Base-by-base conservation (phyloP, 176 grass and related monocot genomes). In the Phragmites australis region DNA sequence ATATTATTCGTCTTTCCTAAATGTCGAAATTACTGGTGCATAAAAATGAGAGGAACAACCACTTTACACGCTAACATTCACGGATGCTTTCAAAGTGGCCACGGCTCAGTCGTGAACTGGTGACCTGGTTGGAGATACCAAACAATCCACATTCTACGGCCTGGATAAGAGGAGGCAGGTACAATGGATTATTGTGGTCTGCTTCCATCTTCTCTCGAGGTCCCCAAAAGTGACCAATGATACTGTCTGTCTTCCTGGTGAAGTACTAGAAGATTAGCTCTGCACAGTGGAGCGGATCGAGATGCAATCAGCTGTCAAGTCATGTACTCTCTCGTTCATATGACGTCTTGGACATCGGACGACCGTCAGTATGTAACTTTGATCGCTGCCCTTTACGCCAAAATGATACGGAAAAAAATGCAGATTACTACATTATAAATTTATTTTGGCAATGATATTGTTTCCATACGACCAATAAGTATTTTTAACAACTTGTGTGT, bases 161-260 rank as follows among this genome's bases (percentile, higher is more conserved):
- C 40, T 40, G 77, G 82, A 77, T 89, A 85, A 76, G 63, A 43
- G n/a, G 16, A 22, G 48, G 47, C 71, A 76, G 77, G 77, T 70
- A 48, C 23, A 79, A 42, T 26, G 82, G 72, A 65, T 48, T 56
- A n/a, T 65, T 19, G 71, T 72, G 2, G 40, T 9, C 2, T 49
- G 48, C 67, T 52, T 22, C 42, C 60, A 59, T 81, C 82, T 15
- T 55, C 48, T 75, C 45, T 39, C 9, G 12, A 63, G 37, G 18
- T 47, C 25, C 63, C 49, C 46, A 11, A 51, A 21, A 68, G 44
- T 54, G 82, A 85, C 64, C 76, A 79, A 81, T 19, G 34, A 68
- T 57, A 29, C 34, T 10, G 44, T 56, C 34, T 10, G 44, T 56
- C 50, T 69, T 54, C 48, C 26, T 40, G 61, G 11, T 10, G 48